Percentiles rank a stretch among this genome's conserved stretches.
Evolutionary conservation across 129 eudicot genomes (phyloP).

Genomic region (Lactuca saligna): DNA sequence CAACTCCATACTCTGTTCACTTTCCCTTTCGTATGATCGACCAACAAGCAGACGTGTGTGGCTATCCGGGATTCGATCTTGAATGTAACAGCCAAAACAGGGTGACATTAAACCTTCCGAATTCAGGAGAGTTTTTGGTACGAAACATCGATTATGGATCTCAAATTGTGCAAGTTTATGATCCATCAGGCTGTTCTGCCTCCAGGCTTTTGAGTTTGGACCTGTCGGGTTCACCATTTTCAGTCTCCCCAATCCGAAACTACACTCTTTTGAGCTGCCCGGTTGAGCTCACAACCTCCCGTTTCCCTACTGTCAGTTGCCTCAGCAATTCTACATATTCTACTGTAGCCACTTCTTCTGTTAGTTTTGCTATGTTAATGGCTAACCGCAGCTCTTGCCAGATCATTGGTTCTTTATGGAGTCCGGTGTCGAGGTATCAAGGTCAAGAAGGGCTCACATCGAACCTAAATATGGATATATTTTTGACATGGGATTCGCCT

Average conservation of each 20-base stretch:
- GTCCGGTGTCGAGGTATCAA: slow-evolving; percentile 41
- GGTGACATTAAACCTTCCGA: slow-evolving; percentile 39
- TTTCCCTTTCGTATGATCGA: slow-evolving; percentile 48
- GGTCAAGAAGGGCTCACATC: slow-evolving; percentile 35
- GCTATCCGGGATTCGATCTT: slow-evolving; percentile 55
- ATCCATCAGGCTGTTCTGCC: slow-evolving; percentile 52
- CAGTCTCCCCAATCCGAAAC: slow-evolving; percentile 25
- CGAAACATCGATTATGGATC: slow-evolving; percentile 44
- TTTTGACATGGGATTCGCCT: slow-evolving; percentile 61
- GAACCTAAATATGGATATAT: slow-evolving; percentile 40
- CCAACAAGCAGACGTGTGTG: slow-evolving; percentile 41
- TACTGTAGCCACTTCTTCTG: slow-evolving; percentile 48
- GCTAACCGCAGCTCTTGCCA: slow-evolving; percentile 27
- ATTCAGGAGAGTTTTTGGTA: slow-evolving; percentile 50
- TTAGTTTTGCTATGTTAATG: slow-evolving; percentile 26
- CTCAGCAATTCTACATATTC: slow-evolving; percentile 65
- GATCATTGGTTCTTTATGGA: slow-evolving; percentile 20
- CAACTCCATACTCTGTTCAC: slow-evolving; percentile 22
- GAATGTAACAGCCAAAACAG: slow-evolving; percentile 33
- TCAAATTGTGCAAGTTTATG: slow-evolving; percentile 52
- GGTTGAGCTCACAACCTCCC: slow-evolving; percentile 17
- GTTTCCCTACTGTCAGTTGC: slow-evolving; percentile 50
- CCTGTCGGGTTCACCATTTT: slow-evolving; percentile 54
- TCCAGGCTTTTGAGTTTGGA: slow-evolving; percentile 38
- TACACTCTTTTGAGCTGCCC: slow-evolving; percentile 65